Conservation (phyloP, 192 early-diverging fungal genomes). For the Spizellomyces punctatus region DNA sequence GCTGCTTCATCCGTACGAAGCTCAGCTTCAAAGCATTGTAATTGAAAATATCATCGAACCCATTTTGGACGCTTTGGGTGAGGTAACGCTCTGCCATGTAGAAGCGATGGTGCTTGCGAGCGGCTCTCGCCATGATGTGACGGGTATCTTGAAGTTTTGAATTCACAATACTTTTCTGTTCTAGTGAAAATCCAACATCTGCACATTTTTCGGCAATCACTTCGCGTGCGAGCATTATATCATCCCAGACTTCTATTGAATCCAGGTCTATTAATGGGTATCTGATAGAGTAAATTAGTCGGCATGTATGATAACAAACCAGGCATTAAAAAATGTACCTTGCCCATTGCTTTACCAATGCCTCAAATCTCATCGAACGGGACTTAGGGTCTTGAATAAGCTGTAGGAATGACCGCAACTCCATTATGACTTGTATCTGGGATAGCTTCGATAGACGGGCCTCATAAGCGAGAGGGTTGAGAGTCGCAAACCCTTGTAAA, state of each 20-base stretch:
- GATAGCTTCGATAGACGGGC: constrained; percentile 15
- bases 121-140: constrained; percentile 56
- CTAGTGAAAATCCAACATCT: background rate
- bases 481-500: constrained; percentile 21
- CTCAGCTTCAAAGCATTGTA: constrained; percentile 31
- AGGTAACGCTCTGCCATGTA: constrained; percentile 48
- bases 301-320: background rate
- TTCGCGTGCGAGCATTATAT: constrained; percentile 53
- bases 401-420: constrained; percentile 35
- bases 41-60: constrained; percentile 33
- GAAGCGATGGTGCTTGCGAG: constrained; percentile 60
- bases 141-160: background rate
- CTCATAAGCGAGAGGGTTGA: constrained; percentile 30
- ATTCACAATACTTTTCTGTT: background rate
- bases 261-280: constrained; percentile 53
- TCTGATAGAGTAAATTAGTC: constrained; percentile 14
- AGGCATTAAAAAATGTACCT: too few species aligned
- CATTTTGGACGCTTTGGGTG: background rate
- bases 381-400: background rate
- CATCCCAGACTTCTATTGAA: constrained; percentile 64
- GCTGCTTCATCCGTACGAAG: constrained; percentile 1
- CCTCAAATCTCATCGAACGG: background rate
- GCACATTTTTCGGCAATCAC: background rate
- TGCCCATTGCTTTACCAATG: background rate
- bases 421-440: constrained; percentile 11